A percentile compares a stretch with the other conserved stretches of the same genome.
These are phyloP conservation scores for Phytophthora rubi DNA, from an alignment of 352 stramenopile genomes.

Conservation along the genomic window DNA sequence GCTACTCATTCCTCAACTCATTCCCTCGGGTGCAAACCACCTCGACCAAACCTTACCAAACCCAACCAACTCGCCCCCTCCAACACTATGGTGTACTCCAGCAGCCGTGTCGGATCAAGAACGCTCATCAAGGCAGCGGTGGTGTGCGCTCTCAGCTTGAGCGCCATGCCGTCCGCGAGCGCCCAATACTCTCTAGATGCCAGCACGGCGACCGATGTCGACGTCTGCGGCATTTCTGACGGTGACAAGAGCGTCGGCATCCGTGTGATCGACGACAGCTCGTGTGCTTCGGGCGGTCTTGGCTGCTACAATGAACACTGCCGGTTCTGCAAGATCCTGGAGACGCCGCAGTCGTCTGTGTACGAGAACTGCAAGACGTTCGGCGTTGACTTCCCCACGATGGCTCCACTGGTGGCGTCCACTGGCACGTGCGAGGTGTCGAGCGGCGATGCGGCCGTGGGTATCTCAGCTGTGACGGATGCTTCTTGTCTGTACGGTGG, in stretches of 20 bases:
- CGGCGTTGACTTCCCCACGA: conserved; percentile 14
- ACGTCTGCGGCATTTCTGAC: neutral
- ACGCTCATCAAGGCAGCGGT: conserved; percentile 32
- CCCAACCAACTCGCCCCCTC: neutral
- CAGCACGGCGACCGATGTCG: conserved; percentile 7
- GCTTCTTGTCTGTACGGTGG: conserved; percentile 32
- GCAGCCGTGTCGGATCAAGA: conserved; percentile 22
- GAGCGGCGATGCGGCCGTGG: conserved; percentile 34
- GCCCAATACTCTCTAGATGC: neutral
- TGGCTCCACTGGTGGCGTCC: neutral
- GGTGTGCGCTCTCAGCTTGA: conserved; percentile 33
- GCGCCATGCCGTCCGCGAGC: conserved; percentile 12
- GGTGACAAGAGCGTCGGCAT: neutral
- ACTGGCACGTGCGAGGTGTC: conserved; percentile 27
- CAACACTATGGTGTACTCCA: conserved; percentile 34
- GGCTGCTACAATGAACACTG: neutral
- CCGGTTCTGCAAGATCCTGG: neutral
- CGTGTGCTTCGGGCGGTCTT: neutral
- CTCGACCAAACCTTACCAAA: conserved; percentile 17
- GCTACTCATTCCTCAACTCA: conserved; percentile 29
- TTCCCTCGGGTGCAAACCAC: conserved; percentile 25
- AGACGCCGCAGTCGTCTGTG: conserved; percentile 41
- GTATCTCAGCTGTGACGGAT: conserved; percentile 43
- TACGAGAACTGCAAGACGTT: conserved; percentile 37
- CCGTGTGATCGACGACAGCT: neutral